Percentiles rank a stretch among this genome's conserved stretches.
phyloP scores from a whole-genome alignment of 768 basidiomycete species.

The Pleurotus eryngii region DNA sequence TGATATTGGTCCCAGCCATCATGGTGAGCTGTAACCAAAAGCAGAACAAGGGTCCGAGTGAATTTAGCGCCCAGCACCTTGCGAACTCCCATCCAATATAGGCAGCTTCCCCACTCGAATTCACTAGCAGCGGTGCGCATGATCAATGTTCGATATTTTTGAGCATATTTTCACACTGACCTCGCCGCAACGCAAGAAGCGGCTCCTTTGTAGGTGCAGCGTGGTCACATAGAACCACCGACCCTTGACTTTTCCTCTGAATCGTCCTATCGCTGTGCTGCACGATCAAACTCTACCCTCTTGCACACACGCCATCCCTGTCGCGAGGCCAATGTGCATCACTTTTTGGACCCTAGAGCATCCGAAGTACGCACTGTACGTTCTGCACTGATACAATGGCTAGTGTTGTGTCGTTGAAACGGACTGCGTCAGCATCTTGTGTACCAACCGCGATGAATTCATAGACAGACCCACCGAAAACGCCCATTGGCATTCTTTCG shows the following conservation, averaged over 20 bases:
- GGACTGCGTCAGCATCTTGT: constrained; percentile 51
- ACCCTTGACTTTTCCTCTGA: too few relatives aligned
- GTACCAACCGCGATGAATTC: constrained; percentile 76
- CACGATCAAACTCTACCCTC: constrained; percentile 6
- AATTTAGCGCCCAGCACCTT: neutral
- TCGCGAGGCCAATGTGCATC: constrained; percentile 59
- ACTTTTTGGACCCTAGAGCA: constrained; percentile 76
- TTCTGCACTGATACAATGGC: constrained; percentile 15
- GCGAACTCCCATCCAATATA: constrained; percentile 1
- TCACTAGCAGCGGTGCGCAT: constrained; percentile 3
- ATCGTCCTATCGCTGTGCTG: neutral
- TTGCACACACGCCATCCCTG: constrained; percentile 10
- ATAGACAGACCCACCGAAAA: constrained; percentile 61
- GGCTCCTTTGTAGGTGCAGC: too few relatives aligned
- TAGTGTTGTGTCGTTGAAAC: neutral
- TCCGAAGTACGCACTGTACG: constrained; percentile 77
- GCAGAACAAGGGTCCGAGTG: constrained; percentile 4
- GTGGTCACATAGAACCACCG: too few relatives aligned
- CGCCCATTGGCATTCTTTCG: constrained; percentile 71
- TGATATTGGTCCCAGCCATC: constrained; percentile 26
- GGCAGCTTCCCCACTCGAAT: neutral
- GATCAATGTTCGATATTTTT: constrained; percentile 1
- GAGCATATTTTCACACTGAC: neutral
- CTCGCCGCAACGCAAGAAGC: too few relatives aligned
- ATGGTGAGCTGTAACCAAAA: neutral